These are phyloP conservation scores for Thalassiosira mediterranea DNA, from an alignment of 352 stramenopile species.

Conservation along the genomic window DNA sequence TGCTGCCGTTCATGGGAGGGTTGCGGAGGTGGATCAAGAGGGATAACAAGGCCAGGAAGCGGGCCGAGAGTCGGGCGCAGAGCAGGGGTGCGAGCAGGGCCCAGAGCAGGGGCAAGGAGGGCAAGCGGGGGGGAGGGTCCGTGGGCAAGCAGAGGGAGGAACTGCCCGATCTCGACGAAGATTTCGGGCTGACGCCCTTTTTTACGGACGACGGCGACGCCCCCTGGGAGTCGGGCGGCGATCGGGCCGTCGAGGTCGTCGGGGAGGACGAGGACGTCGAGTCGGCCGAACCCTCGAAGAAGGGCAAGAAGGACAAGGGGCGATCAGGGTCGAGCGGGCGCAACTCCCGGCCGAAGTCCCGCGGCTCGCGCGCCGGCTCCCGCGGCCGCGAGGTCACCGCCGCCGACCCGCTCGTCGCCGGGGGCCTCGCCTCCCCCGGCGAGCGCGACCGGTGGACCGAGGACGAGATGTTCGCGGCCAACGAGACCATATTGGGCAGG, in stretches of 20 bases:
- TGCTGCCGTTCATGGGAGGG: constrained; percentile 91
- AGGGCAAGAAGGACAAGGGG: neutral
- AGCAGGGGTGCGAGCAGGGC: constrained; percentile 11
- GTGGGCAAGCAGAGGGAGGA: neutral
- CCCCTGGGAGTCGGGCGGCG: constrained; percentile 66
- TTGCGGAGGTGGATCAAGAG: constrained; percentile 90
- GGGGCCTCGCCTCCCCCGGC: constrained; percentile 87
- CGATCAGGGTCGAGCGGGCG: constrained; percentile 9
- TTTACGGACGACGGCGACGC: constrained; percentile 72
- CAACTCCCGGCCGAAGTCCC: constrained; percentile 4
- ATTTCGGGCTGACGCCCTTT: constrained; percentile 63
- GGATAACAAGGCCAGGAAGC: constrained; percentile 81
- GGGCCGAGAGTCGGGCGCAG: constrained; percentile 34
- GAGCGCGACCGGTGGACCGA: constrained; percentile 88
- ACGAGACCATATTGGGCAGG: constrained; percentile 88
- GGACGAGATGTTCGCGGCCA: constrained; percentile 95
- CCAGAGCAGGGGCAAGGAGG: constrained; percentile 54
- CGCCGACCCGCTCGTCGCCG: constrained; percentile 87
- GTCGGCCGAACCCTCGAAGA: neutral
- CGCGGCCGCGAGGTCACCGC: constrained; percentile 52
- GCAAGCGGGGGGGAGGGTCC: constrained; percentile 19
- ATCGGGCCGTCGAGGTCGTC: neutral
- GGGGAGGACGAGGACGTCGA: constrained; percentile 1
- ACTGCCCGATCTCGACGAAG: constrained; percentile 30
- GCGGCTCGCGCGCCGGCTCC: constrained; percentile 1